These are phyloP conservation scores for Petunia secreta DNA, from an alignment of 257 asterid species.

Conservation along the genomic window DNA sequence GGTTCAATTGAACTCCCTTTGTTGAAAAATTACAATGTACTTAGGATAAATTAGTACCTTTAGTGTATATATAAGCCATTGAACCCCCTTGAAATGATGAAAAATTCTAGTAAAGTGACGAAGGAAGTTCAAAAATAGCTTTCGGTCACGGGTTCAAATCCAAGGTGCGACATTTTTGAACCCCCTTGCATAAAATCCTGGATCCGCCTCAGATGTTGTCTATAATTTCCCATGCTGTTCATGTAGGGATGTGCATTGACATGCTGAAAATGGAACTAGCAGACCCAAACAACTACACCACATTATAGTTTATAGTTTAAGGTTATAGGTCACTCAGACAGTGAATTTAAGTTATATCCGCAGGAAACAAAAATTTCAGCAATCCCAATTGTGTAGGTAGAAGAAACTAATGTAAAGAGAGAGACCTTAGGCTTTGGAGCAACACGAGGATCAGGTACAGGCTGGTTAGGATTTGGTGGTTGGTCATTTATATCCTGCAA, in stretches of 20 bases:
- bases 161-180: too few species aligned
- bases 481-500: constrained; percentile 82
- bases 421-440: constrained; percentile 85
- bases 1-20: too few species aligned
- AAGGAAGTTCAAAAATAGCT: too few species aligned
- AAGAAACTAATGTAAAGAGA: constrained; percentile 1
- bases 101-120: too few species aligned
- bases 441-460: constrained; percentile 67
- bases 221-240: background rate
- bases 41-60: too few species aligned
- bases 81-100: too few species aligned
- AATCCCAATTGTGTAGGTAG: background rate
- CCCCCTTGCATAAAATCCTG: too few species aligned
- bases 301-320: background rate
- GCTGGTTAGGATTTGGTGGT: constrained; percentile 93
- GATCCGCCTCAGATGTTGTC: background rate
- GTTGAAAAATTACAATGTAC: too few species aligned
- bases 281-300: background rate
- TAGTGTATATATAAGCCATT: too few species aligned
- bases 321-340: background rate
- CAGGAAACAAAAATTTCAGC: background rate
- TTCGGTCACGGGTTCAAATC: too few species aligned
- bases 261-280: constrained; percentile 4
- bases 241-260: background rate
- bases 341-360: background rate